These are phyloP conservation scores for Karstenula rhodostoma DNA, from an alignment of 2,329 filamentous ascomycete species.

Conservation along the genomic window DNA sequence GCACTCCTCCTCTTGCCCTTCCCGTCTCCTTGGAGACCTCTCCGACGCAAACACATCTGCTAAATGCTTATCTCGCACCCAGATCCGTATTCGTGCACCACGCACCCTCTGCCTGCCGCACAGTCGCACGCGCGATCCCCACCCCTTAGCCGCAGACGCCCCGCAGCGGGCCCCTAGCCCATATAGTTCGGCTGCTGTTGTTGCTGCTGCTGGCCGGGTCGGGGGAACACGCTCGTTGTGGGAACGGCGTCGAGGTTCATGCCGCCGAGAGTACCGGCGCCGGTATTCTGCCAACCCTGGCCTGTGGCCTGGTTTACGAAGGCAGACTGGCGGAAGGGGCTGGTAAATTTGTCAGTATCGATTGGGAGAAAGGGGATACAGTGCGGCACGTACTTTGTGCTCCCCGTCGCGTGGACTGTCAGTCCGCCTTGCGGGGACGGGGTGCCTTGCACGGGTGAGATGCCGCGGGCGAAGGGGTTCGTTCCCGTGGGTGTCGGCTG, in stretches of 20 bases:
- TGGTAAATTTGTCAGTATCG: slow-evolving; percentile 11
- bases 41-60: slow-evolving; percentile 1
- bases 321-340: slow-evolving; percentile 87
- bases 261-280: slow-evolving; percentile 79
- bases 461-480: slow-evolving; percentile 72
- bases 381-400: slow-evolving; percentile 78
- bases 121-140: background rate
- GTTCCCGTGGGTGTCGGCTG: slow-evolving; percentile 71
- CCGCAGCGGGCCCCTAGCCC: slow-evolving; percentile 24
- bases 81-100: no score
- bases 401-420: slow-evolving; percentile 81
- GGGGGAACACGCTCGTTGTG: slow-evolving; percentile 85
- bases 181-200: slow-evolving; percentile 40
- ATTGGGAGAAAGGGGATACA: background rate
- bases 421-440: slow-evolving; percentile 44
- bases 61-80: slow-evolving; percentile 1
- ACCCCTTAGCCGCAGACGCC: background rate
- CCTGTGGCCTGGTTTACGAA: slow-evolving; percentile 89
- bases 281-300: slow-evolving; percentile 81
- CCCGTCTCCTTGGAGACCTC: no score
- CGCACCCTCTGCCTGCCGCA: no score
- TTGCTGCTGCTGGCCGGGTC: slow-evolving; percentile 65
- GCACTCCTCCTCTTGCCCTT: slow-evolving; percentile 2
- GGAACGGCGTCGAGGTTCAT: slow-evolving; percentile 76
- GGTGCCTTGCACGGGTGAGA: slow-evolving; percentile 50